Evolutionary conservation across 495 filamentous ascomycete species (phyloP).

Genomic region (Massariosphaeria phaeospora): DNA sequence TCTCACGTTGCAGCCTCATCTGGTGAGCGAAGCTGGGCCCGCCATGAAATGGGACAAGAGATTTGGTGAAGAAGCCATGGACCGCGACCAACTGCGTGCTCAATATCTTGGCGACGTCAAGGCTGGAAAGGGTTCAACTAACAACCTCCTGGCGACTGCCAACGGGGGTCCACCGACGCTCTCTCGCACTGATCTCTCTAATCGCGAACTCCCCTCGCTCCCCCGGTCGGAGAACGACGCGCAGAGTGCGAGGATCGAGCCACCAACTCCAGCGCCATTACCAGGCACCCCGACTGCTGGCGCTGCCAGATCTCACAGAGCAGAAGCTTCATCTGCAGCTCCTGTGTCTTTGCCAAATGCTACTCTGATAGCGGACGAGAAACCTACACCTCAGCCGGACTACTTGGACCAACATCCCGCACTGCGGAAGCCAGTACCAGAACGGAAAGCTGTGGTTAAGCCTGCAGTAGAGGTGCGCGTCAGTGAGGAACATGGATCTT

Average conservation of each 20-base stretch:
- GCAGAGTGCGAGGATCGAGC: not conserved
- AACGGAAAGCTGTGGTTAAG: slow-evolving; percentile 12
- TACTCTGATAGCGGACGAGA: slow-evolving; percentile 24
- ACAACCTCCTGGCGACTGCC: slow-evolving; percentile 24
- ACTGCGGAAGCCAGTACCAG: slow-evolving; percentile 30
- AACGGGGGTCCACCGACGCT: slow-evolving; percentile 25
- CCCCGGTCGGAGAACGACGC: slow-evolving; percentile 15
- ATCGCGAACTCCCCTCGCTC: slow-evolving; percentile 35
- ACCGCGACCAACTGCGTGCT: slow-evolving; percentile 74
- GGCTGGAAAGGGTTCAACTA: slow-evolving; percentile 55
- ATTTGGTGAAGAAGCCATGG: slow-evolving; percentile 66
- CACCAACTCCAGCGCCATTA: slow-evolving; percentile 23
- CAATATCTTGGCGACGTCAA: slow-evolving; percentile 71
- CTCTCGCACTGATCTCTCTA: slow-evolving; percentile 17
- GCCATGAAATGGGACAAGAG: slow-evolving; percentile 94
- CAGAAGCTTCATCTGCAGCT: slow-evolving; percentile 23
- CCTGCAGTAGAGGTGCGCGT: not conserved
- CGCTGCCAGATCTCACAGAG: not conserved
- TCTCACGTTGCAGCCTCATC: slow-evolving; percentile 78
- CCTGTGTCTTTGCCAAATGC: slow-evolving; percentile 13
- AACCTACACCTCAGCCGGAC: slow-evolving; percentile 26
- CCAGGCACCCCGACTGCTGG: slow-evolving; percentile 14
- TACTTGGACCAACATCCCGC: slow-evolving; percentile 38
- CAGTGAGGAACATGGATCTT: not conserved
- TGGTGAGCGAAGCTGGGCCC: slow-evolving; percentile 80